phyloP scores from a whole-genome alignment of 2,329 filamentous ascomycete species.

The Sporothrix euskadiensis region DNA sequence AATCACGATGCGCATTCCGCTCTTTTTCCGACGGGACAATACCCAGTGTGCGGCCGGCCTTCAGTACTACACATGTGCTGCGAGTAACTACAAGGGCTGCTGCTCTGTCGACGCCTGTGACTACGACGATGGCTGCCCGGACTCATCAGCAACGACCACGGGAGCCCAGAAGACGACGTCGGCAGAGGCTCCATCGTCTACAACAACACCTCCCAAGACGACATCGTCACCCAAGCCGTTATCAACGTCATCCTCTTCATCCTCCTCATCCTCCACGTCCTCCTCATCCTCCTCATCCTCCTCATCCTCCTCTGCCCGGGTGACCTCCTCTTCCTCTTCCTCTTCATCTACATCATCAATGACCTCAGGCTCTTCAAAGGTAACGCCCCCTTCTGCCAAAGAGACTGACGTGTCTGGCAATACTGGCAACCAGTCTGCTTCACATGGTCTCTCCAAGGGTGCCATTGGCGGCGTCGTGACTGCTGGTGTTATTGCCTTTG shows the following conservation, averaged over 20 bases:
- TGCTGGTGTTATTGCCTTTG: slow-evolving; percentile 37
- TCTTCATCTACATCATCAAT: background rate
- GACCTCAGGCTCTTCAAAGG: slow-evolving; percentile 15
- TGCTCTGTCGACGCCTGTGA: slow-evolving; percentile 49
- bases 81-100: slow-evolving; percentile 47
- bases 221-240: slow-evolving; percentile 31
- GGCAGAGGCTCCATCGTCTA: background rate
- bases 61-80: slow-evolving; percentile 44
- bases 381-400: slow-evolving; percentile 3
- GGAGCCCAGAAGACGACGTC: background rate
- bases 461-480: slow-evolving; percentile 41
- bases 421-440: slow-evolving; percentile 11
- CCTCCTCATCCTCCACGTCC: no score
- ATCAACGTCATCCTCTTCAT: slow-evolving; percentile 22
- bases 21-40: background rate
- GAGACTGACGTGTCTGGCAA: background rate
- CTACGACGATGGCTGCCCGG: slow-evolving; percentile 38
- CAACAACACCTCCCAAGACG: background rate
- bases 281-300: no score
- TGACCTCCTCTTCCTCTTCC: background rate
- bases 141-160: background rate
- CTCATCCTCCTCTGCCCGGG: background rate
- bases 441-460: slow-evolving; percentile 36
- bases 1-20: slow-evolving; percentile 26
- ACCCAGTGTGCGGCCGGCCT: slow-evolving; percentile 38